Conservation (phyloP, 768 basidiomycete species). For the Multifurca ochricompacta region DNA sequence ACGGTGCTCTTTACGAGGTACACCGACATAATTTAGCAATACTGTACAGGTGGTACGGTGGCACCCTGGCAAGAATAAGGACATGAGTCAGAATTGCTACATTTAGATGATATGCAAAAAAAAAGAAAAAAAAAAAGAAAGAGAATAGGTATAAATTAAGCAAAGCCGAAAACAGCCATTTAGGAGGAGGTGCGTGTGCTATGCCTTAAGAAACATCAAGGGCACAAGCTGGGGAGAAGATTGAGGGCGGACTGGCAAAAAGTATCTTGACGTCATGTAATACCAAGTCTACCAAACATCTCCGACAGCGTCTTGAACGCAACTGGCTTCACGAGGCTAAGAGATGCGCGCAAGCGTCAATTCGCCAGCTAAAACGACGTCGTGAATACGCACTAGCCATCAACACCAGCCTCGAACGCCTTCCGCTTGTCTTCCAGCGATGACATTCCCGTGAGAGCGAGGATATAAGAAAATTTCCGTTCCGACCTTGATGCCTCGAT, state of each 20-base stretch:
- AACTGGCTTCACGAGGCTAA: slow-evolving; percentile 88
- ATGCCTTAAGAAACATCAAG: background rate
- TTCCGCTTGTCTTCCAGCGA: slow-evolving; percentile 86
- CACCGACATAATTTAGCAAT: background rate
- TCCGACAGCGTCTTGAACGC: slow-evolving; percentile 86
- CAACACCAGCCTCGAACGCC: slow-evolving; percentile 89
- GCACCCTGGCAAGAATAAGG: background rate
- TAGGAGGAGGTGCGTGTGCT: background rate
- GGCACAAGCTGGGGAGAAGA: background rate
- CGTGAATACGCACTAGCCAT: slow-evolving; percentile 72
- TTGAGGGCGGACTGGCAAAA: background rate
- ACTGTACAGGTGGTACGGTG: slow-evolving; percentile 11
- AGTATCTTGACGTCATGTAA: slow-evolving; percentile 28
- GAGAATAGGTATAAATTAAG: slow-evolving; percentile 16
- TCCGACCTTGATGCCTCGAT: slow-evolving; percentile 42
- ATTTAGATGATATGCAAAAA: background rate
- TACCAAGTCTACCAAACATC: slow-evolving; percentile 69
- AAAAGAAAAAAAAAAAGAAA: too few relatives aligned
- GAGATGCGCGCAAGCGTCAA: background rate
- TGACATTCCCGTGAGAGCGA: slow-evolving; percentile 91
- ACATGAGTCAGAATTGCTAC: slow-evolving; percentile 3
- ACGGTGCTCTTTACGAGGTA: background rate
- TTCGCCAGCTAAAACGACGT: background rate
- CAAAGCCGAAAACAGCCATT: background rate
- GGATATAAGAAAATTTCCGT: slow-evolving; percentile 42